Base-by-base conservation (phyloP, 2,329 filamentous ascomycete species). In the Xylaria sp. region DNA sequence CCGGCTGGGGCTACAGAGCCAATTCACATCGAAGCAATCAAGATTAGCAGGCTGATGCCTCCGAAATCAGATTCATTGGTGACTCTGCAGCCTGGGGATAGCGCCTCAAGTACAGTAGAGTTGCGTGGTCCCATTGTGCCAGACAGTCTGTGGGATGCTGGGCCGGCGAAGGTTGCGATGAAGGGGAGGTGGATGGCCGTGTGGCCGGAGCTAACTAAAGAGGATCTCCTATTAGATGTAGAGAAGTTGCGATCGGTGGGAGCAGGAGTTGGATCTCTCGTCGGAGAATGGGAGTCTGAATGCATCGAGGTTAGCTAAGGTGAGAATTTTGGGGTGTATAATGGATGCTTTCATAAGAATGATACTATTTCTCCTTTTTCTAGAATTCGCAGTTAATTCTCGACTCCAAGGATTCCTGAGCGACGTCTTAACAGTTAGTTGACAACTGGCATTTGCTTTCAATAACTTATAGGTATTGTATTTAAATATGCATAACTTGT, bases 141-240 rank as follows among this genome's bases (percentile, higher is more conserved):
- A 13, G 25, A 41, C 15, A 2, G 8, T 33, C 18, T 51, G 12
- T 66, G 49, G 51, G 51, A 62, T 33, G 31, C 49, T 46, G 49
- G 64, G 2, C 57, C 64, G 15, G 57, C 15, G 10, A 66, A 43
- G 20, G 57, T 66, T 20, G 52, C 9, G 51, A 56, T 66, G 25
- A 41, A 52, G 41, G 57, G 64, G n/a, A 61, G 51, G 51, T 62
- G 57, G 64, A 62, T 66, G 57, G 64, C 57, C 33, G 57, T 62
- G 20, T 66, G 51, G 57, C 64, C 64, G 8, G 49, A 23, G 20
- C 41, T 56, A 18, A 66, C 51, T 2, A 61, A 56, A 28, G 64
- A 56, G 41, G 51, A 66, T n/a, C 39, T 62, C 3, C 5, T 66
- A n/a, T 51, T n/a, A 15, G 31, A 62, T 25, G 12, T 15, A 15